phyloP scores from a whole-genome alignment of 805 yeast species.

The Wickerhamomyces strasburgensis region DNA sequence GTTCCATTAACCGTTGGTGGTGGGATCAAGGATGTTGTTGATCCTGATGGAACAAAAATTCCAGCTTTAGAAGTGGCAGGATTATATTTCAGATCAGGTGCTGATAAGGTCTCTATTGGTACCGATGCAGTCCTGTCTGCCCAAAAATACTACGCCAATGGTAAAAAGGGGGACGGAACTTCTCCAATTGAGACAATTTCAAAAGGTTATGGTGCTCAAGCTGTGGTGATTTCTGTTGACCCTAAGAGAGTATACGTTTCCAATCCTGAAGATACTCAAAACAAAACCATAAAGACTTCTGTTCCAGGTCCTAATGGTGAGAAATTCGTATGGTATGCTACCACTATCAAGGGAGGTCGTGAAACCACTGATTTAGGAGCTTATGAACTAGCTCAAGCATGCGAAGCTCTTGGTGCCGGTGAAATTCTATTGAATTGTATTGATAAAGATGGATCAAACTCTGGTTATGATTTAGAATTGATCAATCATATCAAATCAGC shows the following conservation, averaged over 20 bases:
- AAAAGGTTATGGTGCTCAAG: constrained; percentile 89
- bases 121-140: constrained; percentile 94
- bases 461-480: constrained; percentile 88
- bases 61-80: constrained; percentile 91
- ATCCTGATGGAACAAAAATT: constrained; percentile 72
- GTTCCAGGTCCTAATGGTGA: constrained; percentile 87
- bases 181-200: constrained; percentile 94
- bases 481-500: constrained; percentile 70
- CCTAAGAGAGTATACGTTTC: constrained; percentile 83
- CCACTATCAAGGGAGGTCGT: constrained; percentile 96
- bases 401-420: constrained; percentile 94
- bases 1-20: constrained; percentile 99
- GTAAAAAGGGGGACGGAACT: constrained; percentile 57
- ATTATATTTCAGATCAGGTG: constrained; percentile 91
- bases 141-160: constrained; percentile 64
- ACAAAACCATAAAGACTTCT: constrained; percentile 58
- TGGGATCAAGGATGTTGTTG: constrained; percentile 87
- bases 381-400: constrained; percentile 78
- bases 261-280: constrained; percentile 53
- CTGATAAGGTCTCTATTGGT: constrained; percentile 98
- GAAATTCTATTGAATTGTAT: constrained; percentile 90
- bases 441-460: constrained; percentile 94
- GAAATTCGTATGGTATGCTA: constrained; percentile 86
- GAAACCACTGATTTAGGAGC: constrained; percentile 89
- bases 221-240: constrained; percentile 97